A percentile compares a stretch with the other conserved stretches of the same genome.
These are phyloP conservation scores for Spathaspora girioi DNA, from an alignment of 805 yeast genomes.

Conservation along the genomic window DNA sequence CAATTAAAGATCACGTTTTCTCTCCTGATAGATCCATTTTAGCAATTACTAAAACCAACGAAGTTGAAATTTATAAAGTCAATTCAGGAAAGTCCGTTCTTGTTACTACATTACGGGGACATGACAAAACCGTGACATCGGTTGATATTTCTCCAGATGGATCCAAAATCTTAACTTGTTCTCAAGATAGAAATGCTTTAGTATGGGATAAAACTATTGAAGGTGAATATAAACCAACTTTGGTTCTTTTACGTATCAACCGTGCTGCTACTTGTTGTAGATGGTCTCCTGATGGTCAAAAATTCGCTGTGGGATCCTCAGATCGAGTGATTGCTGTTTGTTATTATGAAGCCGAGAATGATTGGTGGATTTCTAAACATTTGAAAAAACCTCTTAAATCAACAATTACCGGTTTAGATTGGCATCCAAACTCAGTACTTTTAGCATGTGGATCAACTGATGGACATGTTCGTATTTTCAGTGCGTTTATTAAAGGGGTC, in stretches of 20 bases:
- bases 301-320: conserved; percentile 96
- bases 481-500: conserved; percentile 83
- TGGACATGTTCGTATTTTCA: conserved; percentile 86
- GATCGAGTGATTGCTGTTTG: conserved; percentile 94
- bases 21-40: conserved; percentile 59
- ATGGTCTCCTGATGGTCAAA: conserved; percentile 94
- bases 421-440: conserved; percentile 93
- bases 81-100: conserved; percentile 50
- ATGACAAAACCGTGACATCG: conserved; percentile 92
- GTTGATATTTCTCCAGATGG: conserved; percentile 89
- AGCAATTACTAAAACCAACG: conserved; percentile 79
- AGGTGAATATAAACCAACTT: conserved; percentile 71
- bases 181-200: conserved; percentile 95
- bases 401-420: conserved; percentile 74
- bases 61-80: conserved; percentile 70
- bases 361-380: conserved; percentile 99
- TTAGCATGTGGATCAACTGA: conserved; percentile 91
- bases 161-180: conserved; percentile 82
- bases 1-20: conserved; percentile 90
- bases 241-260: conserved; percentile 87
- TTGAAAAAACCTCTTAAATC: conserved; percentile 92
- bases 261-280: conserved; percentile 92
- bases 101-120: conserved; percentile 69
- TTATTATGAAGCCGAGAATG: conserved; percentile 92
- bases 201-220: conserved; percentile 75